Conservation (phyloP, 75 land plant genomes). For the Cunninghamia lanceolata region DNA sequence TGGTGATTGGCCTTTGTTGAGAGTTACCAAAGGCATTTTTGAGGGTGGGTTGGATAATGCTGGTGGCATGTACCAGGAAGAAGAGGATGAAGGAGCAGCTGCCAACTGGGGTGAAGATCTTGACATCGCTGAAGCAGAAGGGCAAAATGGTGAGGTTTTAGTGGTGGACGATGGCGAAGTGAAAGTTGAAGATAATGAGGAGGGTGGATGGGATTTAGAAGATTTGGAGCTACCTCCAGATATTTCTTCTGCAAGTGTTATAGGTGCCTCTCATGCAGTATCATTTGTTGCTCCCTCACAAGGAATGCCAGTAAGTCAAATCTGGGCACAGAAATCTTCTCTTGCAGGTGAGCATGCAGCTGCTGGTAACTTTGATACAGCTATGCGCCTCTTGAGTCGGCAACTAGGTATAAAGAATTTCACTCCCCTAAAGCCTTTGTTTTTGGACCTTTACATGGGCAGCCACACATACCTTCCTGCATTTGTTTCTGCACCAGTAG, state of each 20-base stretch:
- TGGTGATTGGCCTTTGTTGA: conserved; percentile 66
- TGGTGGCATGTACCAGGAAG: conserved; percentile 35
- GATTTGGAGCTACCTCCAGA: conserved; percentile 53
- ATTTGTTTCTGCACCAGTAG: conserved; percentile 21
- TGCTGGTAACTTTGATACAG: conserved; percentile 45
- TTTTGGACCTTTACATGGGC: conserved; percentile 36
- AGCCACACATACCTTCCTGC: conserved; percentile 44
- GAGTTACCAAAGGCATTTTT: conserved; percentile 65
- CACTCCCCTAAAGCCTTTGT: conserved; percentile 30
- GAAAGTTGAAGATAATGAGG: conserved; percentile 34
- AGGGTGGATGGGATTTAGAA: conserved; percentile 55
- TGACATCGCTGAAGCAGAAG: conserved; percentile 39
- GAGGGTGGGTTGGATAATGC: conserved; percentile 61
- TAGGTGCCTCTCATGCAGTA: conserved; percentile 4
- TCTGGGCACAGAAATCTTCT: conserved; percentile 46
- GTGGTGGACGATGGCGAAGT: conserved; percentile 37
- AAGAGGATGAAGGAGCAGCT: conserved; percentile 45
- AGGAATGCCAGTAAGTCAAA: conserved; percentile 40
- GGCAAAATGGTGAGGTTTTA: conserved; percentile 22
- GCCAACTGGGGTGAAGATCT: conserved; percentile 69
- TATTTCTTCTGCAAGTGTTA: conserved; percentile 6
- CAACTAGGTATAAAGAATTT: conserved; percentile 49
- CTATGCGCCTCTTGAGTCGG: conserved; percentile 41
- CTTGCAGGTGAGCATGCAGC: conserved; percentile 55
- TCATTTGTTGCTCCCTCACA: conserved; percentile 30